These are phyloP conservation scores for Aquilaria agallochum DNA, from an alignment of 441 rosid genomes.

Conservation along the genomic window DNA sequence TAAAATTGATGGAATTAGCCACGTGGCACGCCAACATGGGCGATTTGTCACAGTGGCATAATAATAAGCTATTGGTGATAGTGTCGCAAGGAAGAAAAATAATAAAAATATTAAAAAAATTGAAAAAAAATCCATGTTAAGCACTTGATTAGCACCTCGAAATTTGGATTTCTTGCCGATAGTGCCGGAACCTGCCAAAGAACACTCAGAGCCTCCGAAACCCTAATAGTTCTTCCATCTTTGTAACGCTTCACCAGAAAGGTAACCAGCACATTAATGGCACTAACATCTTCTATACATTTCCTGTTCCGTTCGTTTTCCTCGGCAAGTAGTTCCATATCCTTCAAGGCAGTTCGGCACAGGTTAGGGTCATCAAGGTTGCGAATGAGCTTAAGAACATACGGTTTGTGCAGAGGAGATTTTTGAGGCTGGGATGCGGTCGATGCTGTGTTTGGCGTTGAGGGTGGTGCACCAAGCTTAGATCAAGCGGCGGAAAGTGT, in stretches of 20 bases:
- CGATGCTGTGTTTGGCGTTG: constrained; percentile 22
- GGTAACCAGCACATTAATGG: constrained; percentile 18
- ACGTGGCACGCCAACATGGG: too few relatives aligned
- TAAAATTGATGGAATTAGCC: too few relatives aligned
- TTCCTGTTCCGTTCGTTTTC: constrained; percentile 29
- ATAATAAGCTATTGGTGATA: too few relatives aligned
- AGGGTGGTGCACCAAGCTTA: constrained; percentile 38
- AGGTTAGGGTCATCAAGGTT: constrained; percentile 21
- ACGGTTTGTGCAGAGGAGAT: constrained; percentile 19
- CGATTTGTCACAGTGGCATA: too few relatives aligned
- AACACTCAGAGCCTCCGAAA: constrained; percentile 33
- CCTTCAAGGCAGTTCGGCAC: constrained; percentile 13
- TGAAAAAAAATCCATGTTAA: constrained; percentile 27
- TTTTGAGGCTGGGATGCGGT: constrained; percentile 26
- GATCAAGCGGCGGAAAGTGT: constrained; percentile 41
- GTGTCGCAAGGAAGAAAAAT: too few relatives aligned
- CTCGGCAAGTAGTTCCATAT: constrained; percentile 26
- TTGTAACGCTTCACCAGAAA: constrained; percentile 22
- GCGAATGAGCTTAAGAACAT: constrained; percentile 22
- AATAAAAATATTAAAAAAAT: too few relatives aligned
- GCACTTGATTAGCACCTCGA: constrained; percentile 17
- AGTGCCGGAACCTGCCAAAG: constrained; percentile 19
- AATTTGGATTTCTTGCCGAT: constrained; percentile 21
- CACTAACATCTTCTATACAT: constrained; percentile 30
- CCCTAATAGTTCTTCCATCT: constrained; percentile 12